Evolutionary conservation across 129 eudicot genomes (phyloP), one percentile per base, ranked within the genome.

Genomic region (Flaveria robusta): DNA sequence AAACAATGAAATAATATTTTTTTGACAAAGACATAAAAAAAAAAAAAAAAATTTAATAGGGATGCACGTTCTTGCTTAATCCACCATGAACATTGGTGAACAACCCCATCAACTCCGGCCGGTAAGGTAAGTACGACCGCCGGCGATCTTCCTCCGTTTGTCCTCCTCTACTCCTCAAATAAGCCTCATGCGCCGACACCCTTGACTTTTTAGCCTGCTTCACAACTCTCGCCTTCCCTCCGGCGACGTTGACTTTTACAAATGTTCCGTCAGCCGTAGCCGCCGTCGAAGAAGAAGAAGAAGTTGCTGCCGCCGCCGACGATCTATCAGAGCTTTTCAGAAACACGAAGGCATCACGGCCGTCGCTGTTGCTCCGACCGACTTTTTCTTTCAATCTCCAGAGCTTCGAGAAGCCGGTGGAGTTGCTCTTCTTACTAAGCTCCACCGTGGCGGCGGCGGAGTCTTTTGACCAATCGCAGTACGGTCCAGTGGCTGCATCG

Each of bases 371-470:
- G 56, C 97, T 85, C 87, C 99, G 70, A 29, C 60, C 56, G 19
- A 87, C 64, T 47, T 77, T 71, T 0, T 95, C 99, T 54, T 70
- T 84, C 13, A 95, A 77, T 78, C 97, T 84, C 97, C 97, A 89
- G 5, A 87, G 83, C 89, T 86, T 95, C 24, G 99, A 91, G 72
- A 95, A 95, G 6, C 99, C 99, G 37, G 99, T 95, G 20, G 99
- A 95, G 79, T 87, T 91, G 52, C 99, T 91, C 83, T 93, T 93
- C 73, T 85, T 84, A 49, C 88, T 85, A 5, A 74, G 71, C 81
- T 92, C 96, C 42, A 82, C 34, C 3, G 66, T 26, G 1, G 67
- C 83, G 19, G 81, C 37, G 14, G 68, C 49, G 49, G 69, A 41
- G 7, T 74, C 83, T 60, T 74, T 81, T 5, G 87, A 66, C 95